A percentile compares a stretch with the other conserved stretches of the same genome.
Conservation (phyloP, 169 alveolate species). For the Cryptosporidium parvum region DNA sequence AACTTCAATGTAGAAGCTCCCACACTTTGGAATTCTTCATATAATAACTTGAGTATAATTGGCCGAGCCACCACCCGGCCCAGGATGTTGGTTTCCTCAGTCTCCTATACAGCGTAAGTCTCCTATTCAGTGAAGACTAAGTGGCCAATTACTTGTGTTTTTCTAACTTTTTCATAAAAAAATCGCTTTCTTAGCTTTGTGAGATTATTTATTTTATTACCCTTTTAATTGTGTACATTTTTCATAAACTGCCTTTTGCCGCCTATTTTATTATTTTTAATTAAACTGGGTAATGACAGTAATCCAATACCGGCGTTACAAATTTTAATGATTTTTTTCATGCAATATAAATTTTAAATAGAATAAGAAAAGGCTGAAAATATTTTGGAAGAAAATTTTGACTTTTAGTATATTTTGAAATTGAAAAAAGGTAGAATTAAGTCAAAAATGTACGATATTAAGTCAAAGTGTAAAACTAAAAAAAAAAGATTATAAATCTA, state of each 20-base stretch:
- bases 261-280: background rate
- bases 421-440: background rate
- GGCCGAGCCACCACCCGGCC: conserved; percentile 12
- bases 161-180: conserved; percentile 11
- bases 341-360: background rate
- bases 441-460: background rate
- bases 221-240: background rate
- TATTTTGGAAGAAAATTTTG: background rate
- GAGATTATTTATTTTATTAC: conserved; percentile 4
- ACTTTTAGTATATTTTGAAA: background rate
- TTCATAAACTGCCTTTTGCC: conserved; percentile 16
- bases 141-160: background rate
- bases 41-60: conserved; percentile 1
- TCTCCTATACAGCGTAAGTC: background rate
- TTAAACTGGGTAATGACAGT: background rate
- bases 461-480: background rate
- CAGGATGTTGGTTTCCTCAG: background rate
- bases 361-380: background rate
- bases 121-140: background rate
- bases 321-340: conserved; percentile 2
- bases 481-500: background rate
- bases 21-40: conserved; percentile 13
- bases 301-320: conserved; percentile 1
- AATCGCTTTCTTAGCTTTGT: background rate
- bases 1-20: background rate